These are phyloP conservation scores for Cenchrus fungigraminus DNA, from an alignment of 176 grass and related monocot species.

Conservation along the genomic window DNA sequence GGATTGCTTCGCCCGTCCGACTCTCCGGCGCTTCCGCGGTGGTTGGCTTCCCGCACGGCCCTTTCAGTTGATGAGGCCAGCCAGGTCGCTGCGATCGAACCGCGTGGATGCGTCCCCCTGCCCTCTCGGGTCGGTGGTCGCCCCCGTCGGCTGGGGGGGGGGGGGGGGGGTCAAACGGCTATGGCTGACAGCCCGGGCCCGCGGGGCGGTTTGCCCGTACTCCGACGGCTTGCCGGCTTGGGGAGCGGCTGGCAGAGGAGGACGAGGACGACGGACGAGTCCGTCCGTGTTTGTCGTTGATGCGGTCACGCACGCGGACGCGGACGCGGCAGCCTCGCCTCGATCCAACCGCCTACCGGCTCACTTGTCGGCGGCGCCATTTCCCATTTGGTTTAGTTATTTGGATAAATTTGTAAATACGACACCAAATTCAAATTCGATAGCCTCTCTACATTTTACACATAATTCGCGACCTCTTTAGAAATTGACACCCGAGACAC, in stretches of 20 bases:
- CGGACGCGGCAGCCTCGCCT: too few species aligned
- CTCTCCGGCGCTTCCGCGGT: conserved; percentile 30
- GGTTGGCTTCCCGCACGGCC: conserved; percentile 45
- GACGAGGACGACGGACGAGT: neutral
- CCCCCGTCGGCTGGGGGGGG: neutral
- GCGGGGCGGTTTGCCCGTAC: neutral
- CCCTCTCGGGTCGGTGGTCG: neutral
- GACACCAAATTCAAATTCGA: too few species aligned
- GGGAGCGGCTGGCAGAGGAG: neutral
- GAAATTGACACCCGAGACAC: too few species aligned
- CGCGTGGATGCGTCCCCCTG: conserved; percentile 16
- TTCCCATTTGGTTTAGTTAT: too few species aligned
- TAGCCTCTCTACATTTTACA: too few species aligned
- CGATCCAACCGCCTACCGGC: too few species aligned
- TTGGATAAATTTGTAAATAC: too few species aligned
- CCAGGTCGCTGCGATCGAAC: conserved; percentile 17
- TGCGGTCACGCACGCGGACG: too few species aligned
- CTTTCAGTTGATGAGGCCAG: neutral
- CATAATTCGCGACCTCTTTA: too few species aligned
- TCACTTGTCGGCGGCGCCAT: too few species aligned
- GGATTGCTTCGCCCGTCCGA: neutral
- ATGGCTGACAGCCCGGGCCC: conserved; percentile 23
- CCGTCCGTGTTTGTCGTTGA: neutral
- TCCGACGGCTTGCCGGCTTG: too few species aligned
- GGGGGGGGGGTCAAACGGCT: conserved; percentile 11